These are phyloP conservation scores for Gamsiella multidivaricata DNA, from an alignment of 192 early-diverging fungal genomes.

Conservation along the genomic window DNA sequence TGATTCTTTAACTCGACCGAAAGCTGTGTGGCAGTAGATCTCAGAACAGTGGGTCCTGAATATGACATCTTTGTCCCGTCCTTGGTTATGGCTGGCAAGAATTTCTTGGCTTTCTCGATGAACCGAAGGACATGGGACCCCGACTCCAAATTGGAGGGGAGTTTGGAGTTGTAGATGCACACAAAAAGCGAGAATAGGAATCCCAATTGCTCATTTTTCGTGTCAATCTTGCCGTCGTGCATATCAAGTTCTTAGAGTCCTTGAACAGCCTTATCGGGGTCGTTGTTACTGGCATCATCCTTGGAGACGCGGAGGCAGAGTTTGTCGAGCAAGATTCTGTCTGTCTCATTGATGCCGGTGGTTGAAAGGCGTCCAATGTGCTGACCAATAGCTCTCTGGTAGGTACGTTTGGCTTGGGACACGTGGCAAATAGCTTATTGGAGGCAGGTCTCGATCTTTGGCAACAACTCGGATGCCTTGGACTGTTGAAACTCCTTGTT, in stretches of 20 bases:
- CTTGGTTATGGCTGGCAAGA: not conserved
- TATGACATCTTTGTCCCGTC: not conserved
- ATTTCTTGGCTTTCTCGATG: too few species aligned
- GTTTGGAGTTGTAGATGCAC: too few species aligned
- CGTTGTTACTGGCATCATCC: not conserved
- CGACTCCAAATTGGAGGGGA: too few species aligned
- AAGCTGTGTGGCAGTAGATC: not conserved
- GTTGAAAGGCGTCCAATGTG: not conserved
- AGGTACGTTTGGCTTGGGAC: too few species aligned
- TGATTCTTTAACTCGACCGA: conserved; percentile 1
- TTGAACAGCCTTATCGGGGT: too few species aligned
- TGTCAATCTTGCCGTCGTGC: not conserved
- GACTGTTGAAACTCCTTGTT: too few species aligned
- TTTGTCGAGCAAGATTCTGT: not conserved
- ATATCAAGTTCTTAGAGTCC: too few species aligned
- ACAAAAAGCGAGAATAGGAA: not conserved
- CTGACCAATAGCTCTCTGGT: too few species aligned
- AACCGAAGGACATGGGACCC: too few species aligned
- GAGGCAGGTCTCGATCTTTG: too few species aligned
- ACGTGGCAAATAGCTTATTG: not conserved
- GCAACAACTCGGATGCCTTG: too few species aligned
- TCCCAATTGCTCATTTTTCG: not conserved
- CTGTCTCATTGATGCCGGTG: not conserved
- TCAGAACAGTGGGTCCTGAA: not conserved
- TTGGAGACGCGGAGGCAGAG: not conserved